Percentiles rank a stretch among this genome's conserved stretches.
Evolutionary conservation across 202 grass and related monocot genomes (phyloP).

Genomic region (Carex sylvatica): DNA sequence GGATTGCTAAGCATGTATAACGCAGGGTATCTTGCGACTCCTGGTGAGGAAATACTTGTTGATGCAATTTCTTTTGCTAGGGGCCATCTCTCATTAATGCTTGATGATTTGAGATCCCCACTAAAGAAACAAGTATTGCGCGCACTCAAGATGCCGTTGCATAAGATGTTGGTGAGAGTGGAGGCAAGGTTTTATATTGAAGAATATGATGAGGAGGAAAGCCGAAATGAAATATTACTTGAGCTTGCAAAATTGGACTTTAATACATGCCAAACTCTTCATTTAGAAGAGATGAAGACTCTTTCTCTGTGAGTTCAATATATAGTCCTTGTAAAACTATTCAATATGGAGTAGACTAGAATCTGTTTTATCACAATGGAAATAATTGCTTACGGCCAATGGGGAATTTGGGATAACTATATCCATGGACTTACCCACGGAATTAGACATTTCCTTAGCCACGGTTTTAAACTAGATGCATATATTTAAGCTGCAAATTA

Average conservation of each 20-base stretch:
- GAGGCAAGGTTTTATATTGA: slow-evolving; percentile 43
- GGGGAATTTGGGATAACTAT: no score
- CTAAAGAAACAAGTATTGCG: background rate
- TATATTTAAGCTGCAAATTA: no score
- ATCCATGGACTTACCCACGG: no score
- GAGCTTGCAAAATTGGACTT: slow-evolving; percentile 60
- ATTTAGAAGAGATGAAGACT: slow-evolving; percentile 36
- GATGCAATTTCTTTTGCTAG: background rate
- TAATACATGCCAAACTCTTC: slow-evolving; percentile 40
- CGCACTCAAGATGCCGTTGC: slow-evolving; percentile 37
- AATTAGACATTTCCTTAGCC: no score
- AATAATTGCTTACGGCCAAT: no score
- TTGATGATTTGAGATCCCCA: background rate
- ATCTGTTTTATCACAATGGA: no score
- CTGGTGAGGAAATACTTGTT: background rate
- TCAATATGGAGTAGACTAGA: background rate
- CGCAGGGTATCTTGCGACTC: slow-evolving; percentile 9
- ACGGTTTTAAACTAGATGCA: no score
- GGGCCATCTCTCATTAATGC: background rate
- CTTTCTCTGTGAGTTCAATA: background rate
- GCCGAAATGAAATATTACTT: slow-evolving; percentile 27
- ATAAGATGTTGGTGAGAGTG: slow-evolving; percentile 37
- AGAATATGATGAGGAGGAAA: slow-evolving; percentile 29
- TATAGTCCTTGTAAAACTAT: background rate
- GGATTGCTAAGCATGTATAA: slow-evolving; percentile 57